Evolutionary conservation across 805 yeast genomes (phyloP).

Genomic region (Wickerhamiella spandovensis): DNA sequence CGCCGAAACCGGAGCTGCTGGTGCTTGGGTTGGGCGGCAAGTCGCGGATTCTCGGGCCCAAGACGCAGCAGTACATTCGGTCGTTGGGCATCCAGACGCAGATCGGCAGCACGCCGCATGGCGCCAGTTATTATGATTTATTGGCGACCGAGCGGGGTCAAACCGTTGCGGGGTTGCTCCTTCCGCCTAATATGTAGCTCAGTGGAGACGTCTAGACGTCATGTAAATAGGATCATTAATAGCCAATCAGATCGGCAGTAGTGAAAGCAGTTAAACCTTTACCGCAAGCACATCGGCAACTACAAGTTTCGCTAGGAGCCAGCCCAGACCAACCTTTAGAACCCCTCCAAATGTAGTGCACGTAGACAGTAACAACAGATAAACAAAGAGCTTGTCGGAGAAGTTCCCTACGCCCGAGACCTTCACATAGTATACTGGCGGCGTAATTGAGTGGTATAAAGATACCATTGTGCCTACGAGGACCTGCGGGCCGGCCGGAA

Average conservation of each 20-base stretch:
- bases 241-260: too few species aligned
- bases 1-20: slow-evolving; percentile 67
- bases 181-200: slow-evolving; percentile 48
- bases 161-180: slow-evolving; percentile 56
- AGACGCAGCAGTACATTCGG: slow-evolving; percentile 36
- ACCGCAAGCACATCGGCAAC: not conserved
- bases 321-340: not conserved
- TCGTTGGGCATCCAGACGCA: slow-evolving; percentile 59
- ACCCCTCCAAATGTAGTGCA: not conserved
- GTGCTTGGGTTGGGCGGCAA: slow-evolving; percentile 55
- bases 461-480: not conserved
- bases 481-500: not conserved
- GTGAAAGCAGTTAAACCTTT: not conserved
- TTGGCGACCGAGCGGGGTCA: slow-evolving; percentile 69
- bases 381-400: not conserved
- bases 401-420: not conserved
- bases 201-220: too few species aligned
- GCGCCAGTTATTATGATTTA: slow-evolving; percentile 58
- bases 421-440: not conserved
- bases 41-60: slow-evolving; percentile 49
- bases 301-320: not conserved
- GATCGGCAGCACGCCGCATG: slow-evolving; percentile 46
- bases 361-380: not conserved
- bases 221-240: not conserved
- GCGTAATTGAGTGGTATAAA: not conserved